Evolutionary conservation across 192 early-diverging fungal genomes (phyloP).

Genomic region (Gaertneriomyces semiglobifer): DNA sequence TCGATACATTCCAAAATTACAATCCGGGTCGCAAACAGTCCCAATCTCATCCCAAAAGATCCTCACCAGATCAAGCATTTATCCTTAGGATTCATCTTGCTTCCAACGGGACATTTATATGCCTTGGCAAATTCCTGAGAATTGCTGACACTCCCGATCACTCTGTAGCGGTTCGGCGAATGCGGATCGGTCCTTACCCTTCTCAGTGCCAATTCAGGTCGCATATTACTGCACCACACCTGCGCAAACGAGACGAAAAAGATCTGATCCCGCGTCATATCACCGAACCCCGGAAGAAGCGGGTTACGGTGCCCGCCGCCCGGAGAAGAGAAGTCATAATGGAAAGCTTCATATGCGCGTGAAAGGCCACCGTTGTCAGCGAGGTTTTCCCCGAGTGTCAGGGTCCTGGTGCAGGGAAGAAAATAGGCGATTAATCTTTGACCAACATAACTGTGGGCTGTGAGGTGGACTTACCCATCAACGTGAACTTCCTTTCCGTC

Average conservation of each 20-base stretch:
- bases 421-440: background rate
- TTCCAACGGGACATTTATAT: constrained; percentile 61
- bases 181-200: constrained; percentile 65
- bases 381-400: constrained; percentile 62
- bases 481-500: constrained; percentile 41
- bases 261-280: constrained; percentile 40
- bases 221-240: constrained; percentile 39
- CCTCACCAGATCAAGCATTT: constrained; percentile 35
- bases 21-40: no score
- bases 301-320: constrained; percentile 28
- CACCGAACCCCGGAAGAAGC: constrained; percentile 37
- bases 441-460: background rate
- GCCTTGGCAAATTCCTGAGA: constrained; percentile 63
- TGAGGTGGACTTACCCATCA: constrained; percentile 39
- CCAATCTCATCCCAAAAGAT: no score
- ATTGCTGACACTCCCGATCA: constrained; percentile 69
- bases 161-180: constrained; percentile 60
- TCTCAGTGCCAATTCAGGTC: constrained; percentile 16
- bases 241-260: constrained; percentile 46
- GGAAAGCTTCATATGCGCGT: constrained; percentile 43
- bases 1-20: no score
- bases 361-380: constrained; percentile 67
- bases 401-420: constrained; percentile 13
- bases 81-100: constrained; percentile 62
- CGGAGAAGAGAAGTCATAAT: background rate